phyloP scores from a whole-genome alignment of 345 rosid species.

The Gossypium rotundifolium region DNA sequence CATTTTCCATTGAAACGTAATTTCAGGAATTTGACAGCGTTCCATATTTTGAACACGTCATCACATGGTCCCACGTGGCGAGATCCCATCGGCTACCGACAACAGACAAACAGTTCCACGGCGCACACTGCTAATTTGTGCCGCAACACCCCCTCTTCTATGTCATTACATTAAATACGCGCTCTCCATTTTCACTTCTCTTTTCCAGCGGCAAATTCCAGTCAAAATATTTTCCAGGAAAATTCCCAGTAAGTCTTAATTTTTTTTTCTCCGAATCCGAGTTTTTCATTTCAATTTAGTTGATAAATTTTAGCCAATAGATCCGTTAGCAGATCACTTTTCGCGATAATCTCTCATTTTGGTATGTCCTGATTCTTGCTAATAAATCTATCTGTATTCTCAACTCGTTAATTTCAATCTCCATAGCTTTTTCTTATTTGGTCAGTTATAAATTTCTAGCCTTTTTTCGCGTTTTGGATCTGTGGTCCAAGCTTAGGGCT shows the following conservation, averaged over 20 bases:
- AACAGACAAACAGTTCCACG: slow-evolving; percentile 21
- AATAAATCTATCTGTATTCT: not conserved
- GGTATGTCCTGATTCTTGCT: slow-evolving; percentile 1
- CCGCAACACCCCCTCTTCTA: not conserved
- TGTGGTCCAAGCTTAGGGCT: not conserved
- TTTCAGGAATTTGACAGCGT: slow-evolving; percentile 1
- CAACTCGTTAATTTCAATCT: not conserved
- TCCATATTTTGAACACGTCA: slow-evolving; percentile 6
- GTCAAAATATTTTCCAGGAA: not conserved
- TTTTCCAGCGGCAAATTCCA: not conserved
- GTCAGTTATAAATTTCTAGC: slow-evolving; percentile 1
- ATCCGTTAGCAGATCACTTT: slow-evolving; percentile 5
- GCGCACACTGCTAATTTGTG: slow-evolving; percentile 30
- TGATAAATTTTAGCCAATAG: not conserved
- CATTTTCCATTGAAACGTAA: not conserved
- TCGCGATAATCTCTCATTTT: not conserved
- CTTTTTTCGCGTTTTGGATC: not conserved
- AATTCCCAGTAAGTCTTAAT: not conserved
- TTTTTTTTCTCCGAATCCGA: not conserved
- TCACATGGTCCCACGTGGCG: slow-evolving; percentile 30
- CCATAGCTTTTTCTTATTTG: not conserved
- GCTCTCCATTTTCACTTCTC: not conserved
- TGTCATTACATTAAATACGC: not conserved
- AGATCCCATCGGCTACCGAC: slow-evolving; percentile 54
- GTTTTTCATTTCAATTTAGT: not conserved